Evolutionary conservation across 306 rosid genomes (phyloP), one percentile per base, ranked within the genome.

Genomic region (Gillenia trifoliata): DNA sequence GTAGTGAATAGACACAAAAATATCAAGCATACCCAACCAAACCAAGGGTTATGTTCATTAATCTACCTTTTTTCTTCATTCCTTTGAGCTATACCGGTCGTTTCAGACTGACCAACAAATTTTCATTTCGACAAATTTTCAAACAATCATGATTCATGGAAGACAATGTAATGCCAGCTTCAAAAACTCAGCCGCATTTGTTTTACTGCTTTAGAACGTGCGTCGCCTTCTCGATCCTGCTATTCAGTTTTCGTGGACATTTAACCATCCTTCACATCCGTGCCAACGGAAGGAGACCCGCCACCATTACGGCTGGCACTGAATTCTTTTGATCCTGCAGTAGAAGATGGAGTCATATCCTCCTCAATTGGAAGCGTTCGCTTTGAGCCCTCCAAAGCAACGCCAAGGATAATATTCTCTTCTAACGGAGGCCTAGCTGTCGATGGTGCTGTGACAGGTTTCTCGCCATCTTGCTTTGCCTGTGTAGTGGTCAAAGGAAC

Each of bases 331-430:
- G 96, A 82, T 64, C 86, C 97, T 0, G 65, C 50, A 19, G 57
- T 26, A 13, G 81, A 71, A 74, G 90, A 69, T 65, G 87, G 77
- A 70, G 72, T 55, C 79, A 75, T 68, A 22, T 92, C 92, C 77
- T 87, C 99, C 55, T 90, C 95, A 20, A 94, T 92, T 9, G 93
- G 99, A 68, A 94, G 99, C 49, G 96, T 94, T 73, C 96, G 87
- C 83, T 87, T 94, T 40, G 99, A 92, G 67, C 97, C 99, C 71
- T 94, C 96, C n/a, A 94, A 81, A 34, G 96, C 99, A 79, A 94
- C 97, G 56, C 89, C 99, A 15, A 94, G 98, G 79, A 94, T 86
- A 56, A 94, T 90, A 69, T 94, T 94, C 79, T 92, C 98, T 80
- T 92, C 97, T 43, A 94, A 72, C 55, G 92, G 71, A 23, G 93